Conservation (phyloP, 1,139 yeast species). For the Lodderomyces jiufengensis region DNA sequence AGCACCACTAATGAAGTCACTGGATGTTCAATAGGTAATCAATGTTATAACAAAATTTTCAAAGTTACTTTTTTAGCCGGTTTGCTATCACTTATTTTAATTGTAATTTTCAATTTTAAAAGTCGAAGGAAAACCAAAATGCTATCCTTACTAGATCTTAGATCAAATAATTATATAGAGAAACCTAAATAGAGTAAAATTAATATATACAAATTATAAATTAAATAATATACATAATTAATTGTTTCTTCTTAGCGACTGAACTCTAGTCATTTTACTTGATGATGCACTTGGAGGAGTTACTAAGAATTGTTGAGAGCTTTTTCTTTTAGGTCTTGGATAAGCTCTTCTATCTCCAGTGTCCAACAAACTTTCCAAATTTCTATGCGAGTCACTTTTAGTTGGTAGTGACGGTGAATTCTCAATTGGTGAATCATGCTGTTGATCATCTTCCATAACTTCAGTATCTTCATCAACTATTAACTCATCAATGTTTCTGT, state of each 20-base stretch:
- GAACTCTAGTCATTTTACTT: conserved; percentile 10
- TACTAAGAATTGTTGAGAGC: conserved; percentile 5
- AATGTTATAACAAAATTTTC: conserved; percentile 45
- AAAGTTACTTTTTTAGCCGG: conserved; percentile 31
- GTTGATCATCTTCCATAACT: conserved; percentile 17
- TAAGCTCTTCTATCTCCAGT: conserved; percentile 17
- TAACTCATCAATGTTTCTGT: conserved; percentile 63
- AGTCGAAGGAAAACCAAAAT: neutral
- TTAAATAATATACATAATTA: too few relatives aligned
- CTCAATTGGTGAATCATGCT: neutral
- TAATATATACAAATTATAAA: neutral
- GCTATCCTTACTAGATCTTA: conserved; percentile 4
- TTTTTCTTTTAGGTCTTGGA: conserved; percentile 14
- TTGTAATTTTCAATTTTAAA: conserved; percentile 25
- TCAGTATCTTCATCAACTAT: conserved; percentile 37
- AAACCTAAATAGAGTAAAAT: conserved; percentile 1
- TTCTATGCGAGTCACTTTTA: conserved; percentile 13
- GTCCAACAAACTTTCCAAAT: conserved; percentile 14
- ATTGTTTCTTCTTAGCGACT: conserved; percentile 8
- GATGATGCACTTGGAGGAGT: conserved; percentile 5
- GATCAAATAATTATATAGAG: conserved; percentile 4
- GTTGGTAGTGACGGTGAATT: conserved; percentile 1
- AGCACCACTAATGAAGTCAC: neutral
- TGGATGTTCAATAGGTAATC: conserved; percentile 34
- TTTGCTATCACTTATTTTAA: conserved; percentile 20